phyloP scores from a whole-genome alignment of 441 rosid genomes.

The Sinapis alba region DNA sequence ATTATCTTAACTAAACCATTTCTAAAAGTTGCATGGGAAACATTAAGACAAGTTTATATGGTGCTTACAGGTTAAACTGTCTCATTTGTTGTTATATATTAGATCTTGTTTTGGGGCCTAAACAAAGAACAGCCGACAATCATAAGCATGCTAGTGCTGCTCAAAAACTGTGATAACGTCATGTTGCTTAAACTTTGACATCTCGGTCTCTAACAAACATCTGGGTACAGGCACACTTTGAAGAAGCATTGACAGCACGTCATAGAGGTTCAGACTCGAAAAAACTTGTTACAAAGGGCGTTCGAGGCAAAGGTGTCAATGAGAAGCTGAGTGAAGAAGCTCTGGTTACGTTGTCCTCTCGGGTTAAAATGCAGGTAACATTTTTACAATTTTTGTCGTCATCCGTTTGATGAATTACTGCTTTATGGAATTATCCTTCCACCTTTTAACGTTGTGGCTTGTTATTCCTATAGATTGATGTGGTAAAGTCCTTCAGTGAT shows the following conservation, averaged over 20 bases:
- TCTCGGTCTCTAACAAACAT: constrained; percentile 29
- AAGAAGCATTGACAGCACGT: constrained; percentile 91
- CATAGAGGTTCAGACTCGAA: constrained; percentile 81
- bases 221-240: constrained; percentile 82
- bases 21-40: neutral
- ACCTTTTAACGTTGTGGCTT: constrained; percentile 30
- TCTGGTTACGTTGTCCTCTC: constrained; percentile 82
- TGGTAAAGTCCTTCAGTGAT: constrained; percentile 84
- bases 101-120: constrained; percentile 13
- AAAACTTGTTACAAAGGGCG: constrained; percentile 77
- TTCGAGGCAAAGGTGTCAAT: constrained; percentile 75
- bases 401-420: constrained; percentile 10
- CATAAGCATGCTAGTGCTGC: neutral
- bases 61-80: constrained; percentile 1
- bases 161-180: constrained; percentile 1
- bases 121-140: neutral
- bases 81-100: neutral
- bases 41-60: neutral
- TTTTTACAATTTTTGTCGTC: neutral
- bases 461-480: constrained; percentile 65
- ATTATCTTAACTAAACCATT: neutral
- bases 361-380: constrained; percentile 85
- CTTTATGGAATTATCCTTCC: constrained; percentile 15
- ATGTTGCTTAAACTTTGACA: constrained; percentile 8
- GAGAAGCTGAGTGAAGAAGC: constrained; percentile 92